Conservation (phyloP, 2,329 filamentous ascomycete genomes). For the Ascochyta viciae-villosae region DNA sequence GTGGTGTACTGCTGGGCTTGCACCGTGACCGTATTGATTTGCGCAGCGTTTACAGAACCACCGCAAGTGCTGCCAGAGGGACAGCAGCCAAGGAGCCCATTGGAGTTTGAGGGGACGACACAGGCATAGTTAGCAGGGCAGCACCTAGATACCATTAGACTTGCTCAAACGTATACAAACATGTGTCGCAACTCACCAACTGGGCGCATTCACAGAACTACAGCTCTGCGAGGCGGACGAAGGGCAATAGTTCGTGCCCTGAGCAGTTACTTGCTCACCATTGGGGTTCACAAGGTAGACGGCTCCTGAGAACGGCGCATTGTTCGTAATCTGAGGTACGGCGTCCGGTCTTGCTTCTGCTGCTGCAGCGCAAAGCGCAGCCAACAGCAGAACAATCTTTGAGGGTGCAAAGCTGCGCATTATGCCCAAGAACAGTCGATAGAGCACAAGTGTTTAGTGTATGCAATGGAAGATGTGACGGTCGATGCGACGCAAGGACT, state of each 20-base stretch:
- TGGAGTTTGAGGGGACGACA: slow-evolving; percentile 38
- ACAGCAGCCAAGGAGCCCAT: slow-evolving; percentile 49
- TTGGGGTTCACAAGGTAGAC: slow-evolving; percentile 48
- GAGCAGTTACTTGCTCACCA: slow-evolving; percentile 44
- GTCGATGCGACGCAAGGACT: not conserved
- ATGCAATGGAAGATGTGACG: too few species aligned
- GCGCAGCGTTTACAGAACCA: slow-evolving; percentile 41
- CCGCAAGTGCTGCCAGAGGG: slow-evolving; percentile 44
- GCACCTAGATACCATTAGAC: slow-evolving; percentile 36
- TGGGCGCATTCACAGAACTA: slow-evolving; percentile 50
- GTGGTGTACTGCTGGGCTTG: slow-evolving; percentile 39
- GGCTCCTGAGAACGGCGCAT: slow-evolving; percentile 51
- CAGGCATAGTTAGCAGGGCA: slow-evolving; percentile 47
- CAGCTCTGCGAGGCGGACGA: slow-evolving; percentile 50
- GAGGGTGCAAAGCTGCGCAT: slow-evolving; percentile 8
- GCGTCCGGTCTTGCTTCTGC: slow-evolving; percentile 38
- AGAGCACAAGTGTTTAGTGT: too few species aligned
- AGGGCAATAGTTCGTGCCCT: slow-evolving; percentile 44
- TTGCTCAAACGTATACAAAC: not conserved
- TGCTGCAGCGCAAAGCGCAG: slow-evolving; percentile 26
- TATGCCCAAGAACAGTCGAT: not conserved
- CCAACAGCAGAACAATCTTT: not conserved
- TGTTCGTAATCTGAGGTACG: slow-evolving; percentile 42
- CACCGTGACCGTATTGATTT: slow-evolving; percentile 47
- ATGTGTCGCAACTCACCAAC: slow-evolving; percentile 46